Percentiles rank a stretch among this genome's conserved stretches.
Evolutionary conservation across 371 early-diverging fungal genomes (phyloP).

Genomic region (Circinella minor): DNA sequence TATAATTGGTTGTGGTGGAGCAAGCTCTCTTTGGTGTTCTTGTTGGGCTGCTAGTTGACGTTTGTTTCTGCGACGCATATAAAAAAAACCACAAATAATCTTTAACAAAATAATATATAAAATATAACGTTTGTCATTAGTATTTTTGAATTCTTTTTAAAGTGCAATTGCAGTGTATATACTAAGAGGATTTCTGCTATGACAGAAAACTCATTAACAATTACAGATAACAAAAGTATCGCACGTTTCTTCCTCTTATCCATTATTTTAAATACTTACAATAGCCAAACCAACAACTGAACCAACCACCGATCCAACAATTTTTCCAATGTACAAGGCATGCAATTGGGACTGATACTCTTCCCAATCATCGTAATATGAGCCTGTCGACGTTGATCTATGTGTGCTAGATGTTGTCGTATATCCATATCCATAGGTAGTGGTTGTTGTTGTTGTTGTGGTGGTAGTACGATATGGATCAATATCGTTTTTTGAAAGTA

Average conservation of each 20-base stretch:
- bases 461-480: too few relatives aligned
- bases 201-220: too few relatives aligned
- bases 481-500: too few relatives aligned
- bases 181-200: too few relatives aligned
- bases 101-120: not conserved
- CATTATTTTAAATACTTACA: not conserved
- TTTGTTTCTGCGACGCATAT: not conserved
- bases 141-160: too few relatives aligned
- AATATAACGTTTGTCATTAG: too few relatives aligned
- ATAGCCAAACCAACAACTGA: not conserved
- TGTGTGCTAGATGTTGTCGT: not conserved
- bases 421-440: not conserved
- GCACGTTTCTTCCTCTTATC: not conserved
- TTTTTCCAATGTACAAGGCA: not conserved
- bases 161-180: too few relatives aligned
- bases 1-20: not conserved
- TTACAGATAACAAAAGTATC: too few relatives aligned
- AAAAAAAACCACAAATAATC: not conserved
- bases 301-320: not conserved
- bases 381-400: not conserved
- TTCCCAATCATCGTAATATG: not conserved
- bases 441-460: too few relatives aligned
- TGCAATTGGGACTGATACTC: not conserved
- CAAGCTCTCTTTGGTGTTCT: not conserved
- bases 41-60: not conserved